Base-by-base conservation (phyloP, 257 asterid species). In the Voacanga thouarsii region DNA sequence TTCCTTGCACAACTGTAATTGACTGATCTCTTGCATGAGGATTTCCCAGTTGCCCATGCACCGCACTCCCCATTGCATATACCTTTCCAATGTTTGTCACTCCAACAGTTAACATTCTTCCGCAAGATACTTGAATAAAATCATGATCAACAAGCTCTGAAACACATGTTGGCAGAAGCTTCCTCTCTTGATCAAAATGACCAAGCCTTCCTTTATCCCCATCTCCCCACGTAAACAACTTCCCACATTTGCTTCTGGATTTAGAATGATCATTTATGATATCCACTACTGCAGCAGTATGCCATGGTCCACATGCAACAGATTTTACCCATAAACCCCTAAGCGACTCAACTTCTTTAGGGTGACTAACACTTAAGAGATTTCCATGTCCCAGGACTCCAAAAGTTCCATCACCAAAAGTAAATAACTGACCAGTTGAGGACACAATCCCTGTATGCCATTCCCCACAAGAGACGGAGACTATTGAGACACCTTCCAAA, bases 241-340 rank as follows among this genome's bases (percentile, higher is more conserved):
- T 87, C 68, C 88, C 89, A 28, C 84, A 80, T 7, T 80, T 80
- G 49, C 71, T 77, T 39, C 74, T 80, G 76, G 64, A 53, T 64
- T 80, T 80, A 26, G 69, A 44, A 69, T 60, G 80, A 74, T 85
- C 85, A 7, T 75, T 80, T 70, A 59, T 75, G 70, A 75, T 53
- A 69, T 87, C 90, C 28, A 85, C 90, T 53, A 87, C 78, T 1
- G 91, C 89, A 57, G 89, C 91, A 49, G 91, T 85, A 56, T 87
- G 91, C 91, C 91, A 87, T n/a, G 88, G 78, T 43, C 91, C 91
- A 84, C 91, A 87, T 21, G 89, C 86, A 74, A 83, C 85, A n/a
- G 83, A 75, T 70, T 76, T 85, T 26, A 85, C 91, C 75, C 80
- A 45, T 30, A 80, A 71, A 21, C 86, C 85, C 28, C 78, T 78